Conservation (phyloP, 164 flowering plant genomes). For the Tetrastigma voinierianum region DNA sequence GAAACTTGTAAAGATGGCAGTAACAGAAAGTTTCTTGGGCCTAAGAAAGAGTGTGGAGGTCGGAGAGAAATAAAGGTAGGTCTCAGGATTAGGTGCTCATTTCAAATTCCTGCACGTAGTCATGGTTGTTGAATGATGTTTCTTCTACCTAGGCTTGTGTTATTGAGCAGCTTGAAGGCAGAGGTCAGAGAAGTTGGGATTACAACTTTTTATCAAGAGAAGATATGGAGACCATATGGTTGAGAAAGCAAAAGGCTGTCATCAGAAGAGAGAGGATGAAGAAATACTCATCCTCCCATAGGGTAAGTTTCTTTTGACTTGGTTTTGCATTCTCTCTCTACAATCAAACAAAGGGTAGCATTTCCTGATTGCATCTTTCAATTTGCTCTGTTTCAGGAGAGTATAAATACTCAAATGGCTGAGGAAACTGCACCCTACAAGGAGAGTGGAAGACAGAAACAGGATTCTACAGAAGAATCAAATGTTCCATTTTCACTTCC, state of each 20-base stretch:
- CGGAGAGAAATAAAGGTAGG: slow-evolving; percentile 23
- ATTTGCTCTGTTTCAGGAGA: slow-evolving; percentile 45
- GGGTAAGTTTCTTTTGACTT: slow-evolving; percentile 21
- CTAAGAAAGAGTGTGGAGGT: slow-evolving; percentile 19
- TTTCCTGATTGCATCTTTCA: no score
- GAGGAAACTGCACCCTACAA: slow-evolving; percentile 22
- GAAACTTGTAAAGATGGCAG: slow-evolving; percentile 11
- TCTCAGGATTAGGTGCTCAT: not conserved
- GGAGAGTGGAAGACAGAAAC: slow-evolving; percentile 16
- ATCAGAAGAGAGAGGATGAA: slow-evolving; percentile 45
- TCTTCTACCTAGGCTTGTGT: not conserved
- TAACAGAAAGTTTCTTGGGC: slow-evolving; percentile 15
- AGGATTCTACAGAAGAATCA: slow-evolving; percentile 20
- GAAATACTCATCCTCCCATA: slow-evolving; percentile 53
- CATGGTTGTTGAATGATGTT: not conserved
- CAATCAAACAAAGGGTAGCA: no score
- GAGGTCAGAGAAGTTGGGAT: slow-evolving; percentile 34
- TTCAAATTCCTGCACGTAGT: no score
- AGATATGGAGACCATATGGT: slow-evolving; percentile 31
- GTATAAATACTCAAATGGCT: slow-evolving; percentile 22
- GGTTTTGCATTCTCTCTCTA: no score
- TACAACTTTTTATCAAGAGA: slow-evolving; percentile 31
- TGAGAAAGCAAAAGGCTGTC: slow-evolving; percentile 38
- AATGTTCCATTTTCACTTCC: slow-evolving; percentile 26
- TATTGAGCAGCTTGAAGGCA: slow-evolving; percentile 27